Evolutionary conservation across 371 early-diverging fungal species (phyloP), one percentile per base, ranked within the genome.

Genomic region (Mucor plumbeus): DNA sequence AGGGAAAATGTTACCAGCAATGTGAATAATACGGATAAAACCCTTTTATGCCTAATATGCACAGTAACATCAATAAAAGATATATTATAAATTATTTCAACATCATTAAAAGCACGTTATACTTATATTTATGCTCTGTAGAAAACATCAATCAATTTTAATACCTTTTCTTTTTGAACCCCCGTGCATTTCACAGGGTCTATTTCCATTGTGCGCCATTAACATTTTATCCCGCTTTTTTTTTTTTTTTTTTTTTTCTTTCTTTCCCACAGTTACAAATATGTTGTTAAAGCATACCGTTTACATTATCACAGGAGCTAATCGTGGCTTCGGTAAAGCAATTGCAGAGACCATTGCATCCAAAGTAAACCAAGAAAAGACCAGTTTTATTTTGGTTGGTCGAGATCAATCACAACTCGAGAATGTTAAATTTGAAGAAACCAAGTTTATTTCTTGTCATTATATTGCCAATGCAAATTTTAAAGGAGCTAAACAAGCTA

Each of bases 241-340:
- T 26, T 38, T 26, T 26, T 26, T 26, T 26, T 26, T 26, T 26
- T 38, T 38, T 13, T 50, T 50, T 19, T 3, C 13, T 50, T 55
- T 65, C 58, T 69, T 61, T 70, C 56, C 41, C 55, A 56, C 53
- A 21, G 21, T 62, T 15, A 14, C 26, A 26, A 39, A 10, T 17
- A 72, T 72, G 73, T 47, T 72, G 6, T 59, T 65, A 10, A 65
- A 62, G 26, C 73, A 72, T 19, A 44, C 44, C 41, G 40, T 72
- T 34, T 72, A 65, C 31, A 76, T 93, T 61, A 82, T 96, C 65
- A 93, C 94, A 15, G 96, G 96, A 21, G 95, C 94, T 13, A 89
- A 89, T 69, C 84, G 91, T 21, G 95, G 94, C 0, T 94, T 94
- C 64, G 96, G 96, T 5, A 81, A 77, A 38, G 80, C 84, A 26